Base-by-base conservation (phyloP, 441 rosid genomes). In the Mallotus japonicus region DNA sequence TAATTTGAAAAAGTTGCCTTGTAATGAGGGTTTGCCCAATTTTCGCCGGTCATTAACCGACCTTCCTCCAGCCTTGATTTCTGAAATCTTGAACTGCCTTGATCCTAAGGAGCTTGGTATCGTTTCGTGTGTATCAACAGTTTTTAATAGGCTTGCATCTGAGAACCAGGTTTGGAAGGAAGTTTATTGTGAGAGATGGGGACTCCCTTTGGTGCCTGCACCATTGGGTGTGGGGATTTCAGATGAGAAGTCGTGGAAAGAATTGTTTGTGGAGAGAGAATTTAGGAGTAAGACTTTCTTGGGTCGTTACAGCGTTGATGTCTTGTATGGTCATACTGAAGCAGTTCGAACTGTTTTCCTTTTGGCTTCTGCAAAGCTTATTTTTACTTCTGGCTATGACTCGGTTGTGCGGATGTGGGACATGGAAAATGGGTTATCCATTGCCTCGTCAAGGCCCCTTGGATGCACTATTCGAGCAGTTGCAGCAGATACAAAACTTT, bases 91-190 rank as follows among this genome's bases (percentile, higher is more conserved):
- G 54, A 82, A 87, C 68, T 84, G 84, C 65, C 92, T 94, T 55
- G 97, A 88, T 62, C 94, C 99, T 3, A 89, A 88, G 80, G 99
- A 90, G 76, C 83, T 94, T 17, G 97, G 99, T 63, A 62, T 88
- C 47, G 92, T 94, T 63, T 94, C 96, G 0, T 94, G 99, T 64
- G 97, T 87, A 24, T 94, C 97, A 0, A 82, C 88, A 8, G 57
- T 75, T 77, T 84, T 92, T 34, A 84, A 88, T 75, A 85, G 84
- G 75, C 79, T 89, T 62, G 97, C 94, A 3, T 85, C 97, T 0
- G 97, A 90, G 81, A 95, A 92, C 70, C 85, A 79, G 9, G 97
- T 86, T 77, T 94, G 99, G 99, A 89, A 94, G 86, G 85, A 87
- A 19, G 92, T 88, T 70, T 94, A 94, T 73, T 72, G 87, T 49